phyloP scores from a whole-genome alignment of 768 basidiomycete species.

The Pisolithus microcarpus region DNA sequence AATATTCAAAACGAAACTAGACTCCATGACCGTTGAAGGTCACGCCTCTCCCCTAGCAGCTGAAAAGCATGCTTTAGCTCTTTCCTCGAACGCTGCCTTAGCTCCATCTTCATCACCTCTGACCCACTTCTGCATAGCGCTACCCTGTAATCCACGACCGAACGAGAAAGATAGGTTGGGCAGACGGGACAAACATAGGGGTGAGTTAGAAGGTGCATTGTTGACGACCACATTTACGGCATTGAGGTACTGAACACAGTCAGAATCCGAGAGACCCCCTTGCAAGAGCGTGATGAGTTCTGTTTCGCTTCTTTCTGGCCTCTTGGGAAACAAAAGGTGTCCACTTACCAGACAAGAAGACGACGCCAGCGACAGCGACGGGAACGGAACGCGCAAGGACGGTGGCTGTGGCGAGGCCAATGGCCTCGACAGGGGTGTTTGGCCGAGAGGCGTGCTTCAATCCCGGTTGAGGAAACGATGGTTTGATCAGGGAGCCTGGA shows the following conservation, averaged over 20 bases:
- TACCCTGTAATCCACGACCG: conserved; percentile 44
- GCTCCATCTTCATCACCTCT: conserved; percentile 37
- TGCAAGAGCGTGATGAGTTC: not conserved
- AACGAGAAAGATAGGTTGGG: conserved; percentile 45
- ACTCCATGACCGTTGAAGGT: not conserved
- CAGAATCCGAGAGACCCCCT: conserved; percentile 40
- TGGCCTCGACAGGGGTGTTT: conserved; percentile 32
- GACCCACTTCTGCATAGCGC: conserved; percentile 41
- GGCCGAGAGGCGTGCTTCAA: conserved; percentile 34
- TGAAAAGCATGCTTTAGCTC: conserved; percentile 37
- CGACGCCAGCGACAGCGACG: conserved; percentile 38
- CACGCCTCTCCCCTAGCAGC: conserved; percentile 32
- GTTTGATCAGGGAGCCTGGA: conserved; percentile 43
- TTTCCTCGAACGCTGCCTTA: conserved; percentile 34
- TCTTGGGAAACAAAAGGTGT: not conserved
- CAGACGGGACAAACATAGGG: conserved; percentile 29
- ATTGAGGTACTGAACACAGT: conserved; percentile 36
- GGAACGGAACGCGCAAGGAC: conserved; percentile 41
- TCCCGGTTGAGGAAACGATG: conserved; percentile 46
- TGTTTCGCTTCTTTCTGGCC: not conserved
- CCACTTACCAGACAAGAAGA: conserved; percentile 42
- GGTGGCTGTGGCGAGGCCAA: conserved; percentile 40
- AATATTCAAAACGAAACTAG: not conserved
- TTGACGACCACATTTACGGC: conserved; percentile 35
- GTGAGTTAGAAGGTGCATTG: conserved; percentile 24